phyloP scores from a whole-genome alignment of 306 rosid genomes.

The Pterocarpus santalinus region DNA sequence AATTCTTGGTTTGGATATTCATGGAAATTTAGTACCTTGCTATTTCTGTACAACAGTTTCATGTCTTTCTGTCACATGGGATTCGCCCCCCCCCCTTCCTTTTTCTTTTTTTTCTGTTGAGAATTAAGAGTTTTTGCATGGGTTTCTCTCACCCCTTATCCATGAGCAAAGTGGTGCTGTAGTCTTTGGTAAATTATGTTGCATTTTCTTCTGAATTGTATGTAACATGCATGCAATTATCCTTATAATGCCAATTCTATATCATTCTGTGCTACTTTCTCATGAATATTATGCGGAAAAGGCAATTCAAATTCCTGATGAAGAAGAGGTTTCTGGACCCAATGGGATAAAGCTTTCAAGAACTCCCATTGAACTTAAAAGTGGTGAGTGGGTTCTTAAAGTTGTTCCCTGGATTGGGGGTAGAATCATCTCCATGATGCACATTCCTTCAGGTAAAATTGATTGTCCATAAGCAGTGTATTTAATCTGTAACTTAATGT shows the following conservation, averaged over 20 bases:
- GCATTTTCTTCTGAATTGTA: slow-evolving; percentile 33
- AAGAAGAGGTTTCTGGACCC: slow-evolving; percentile 66
- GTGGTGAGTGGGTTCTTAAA: slow-evolving; percentile 73
- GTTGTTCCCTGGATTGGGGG: slow-evolving; percentile 97
- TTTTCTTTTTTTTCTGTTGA: slow-evolving; percentile 6
- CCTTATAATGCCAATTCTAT: slow-evolving; percentile 4
- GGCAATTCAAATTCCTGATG: slow-evolving; percentile 74
- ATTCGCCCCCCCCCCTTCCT: neutral
- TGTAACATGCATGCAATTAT: slow-evolving; percentile 16
- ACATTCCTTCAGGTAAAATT: slow-evolving; percentile 81
- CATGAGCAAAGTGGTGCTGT: slow-evolving; percentile 23
- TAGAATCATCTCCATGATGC: slow-evolving; percentile 87
- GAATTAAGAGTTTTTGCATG: slow-evolving; percentile 21
- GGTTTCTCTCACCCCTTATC: neutral
- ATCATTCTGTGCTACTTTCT: slow-evolving; percentile 36
- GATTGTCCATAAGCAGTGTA: slow-evolving; percentile 31
- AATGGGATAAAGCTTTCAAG: slow-evolving; percentile 70
- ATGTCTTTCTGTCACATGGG: slow-evolving; percentile 49
- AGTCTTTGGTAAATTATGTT: slow-evolving; percentile 30
- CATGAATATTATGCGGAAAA: slow-evolving; percentile 59
- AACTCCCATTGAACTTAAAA: slow-evolving; percentile 82
- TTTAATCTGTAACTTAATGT: slow-evolving; percentile 4
- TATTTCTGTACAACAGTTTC: slow-evolving; percentile 21
- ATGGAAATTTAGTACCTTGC: slow-evolving; percentile 2
- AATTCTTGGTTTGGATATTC: slow-evolving; percentile 24